Percentiles rank a stretch among this genome's conserved stretches.
Evolutionary conservation across 495 filamentous ascomycete genomes (phyloP).

Genomic region (Endocarpon pusillum): DNA sequence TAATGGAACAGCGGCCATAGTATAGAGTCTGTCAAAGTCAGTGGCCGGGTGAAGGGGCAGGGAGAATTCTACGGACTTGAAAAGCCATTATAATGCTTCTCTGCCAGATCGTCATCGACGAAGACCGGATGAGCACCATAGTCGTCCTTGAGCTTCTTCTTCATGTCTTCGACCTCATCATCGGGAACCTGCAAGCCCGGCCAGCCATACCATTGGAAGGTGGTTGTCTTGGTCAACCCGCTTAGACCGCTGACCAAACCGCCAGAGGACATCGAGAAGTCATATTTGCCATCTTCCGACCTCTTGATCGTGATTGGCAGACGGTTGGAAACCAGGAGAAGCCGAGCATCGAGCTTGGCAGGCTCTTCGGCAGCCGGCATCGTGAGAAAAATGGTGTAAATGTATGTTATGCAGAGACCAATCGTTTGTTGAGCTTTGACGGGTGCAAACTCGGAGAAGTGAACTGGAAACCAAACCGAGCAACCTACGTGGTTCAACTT

Average conservation of each 20-base stretch:
- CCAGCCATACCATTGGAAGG: slow-evolving; percentile 97
- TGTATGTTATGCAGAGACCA: too few species aligned
- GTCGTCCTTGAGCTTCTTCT: slow-evolving; percentile 50
- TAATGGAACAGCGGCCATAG: slow-evolving; percentile 97
- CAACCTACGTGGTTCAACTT: too few species aligned
- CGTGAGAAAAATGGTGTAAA: too few species aligned
- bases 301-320: slow-evolving; percentile 91
- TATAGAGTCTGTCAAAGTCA: slow-evolving; percentile 56
- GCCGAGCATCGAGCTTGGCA: slow-evolving; percentile 8
- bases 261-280: slow-evolving; percentile 88
- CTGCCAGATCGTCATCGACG: slow-evolving; percentile 60
- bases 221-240: slow-evolving; percentile 77
- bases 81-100: slow-evolving; percentile 75
- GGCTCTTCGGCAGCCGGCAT: slow-evolving; percentile 1
- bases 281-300: slow-evolving; percentile 64
- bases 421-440: too few species aligned
- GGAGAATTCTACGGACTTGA: slow-evolving; percentile 41
- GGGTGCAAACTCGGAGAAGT: too few species aligned
- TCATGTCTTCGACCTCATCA: slow-evolving; percentile 43
- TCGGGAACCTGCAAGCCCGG: slow-evolving; percentile 75
- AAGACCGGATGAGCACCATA: slow-evolving; percentile 63
- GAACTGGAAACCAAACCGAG: too few species aligned
- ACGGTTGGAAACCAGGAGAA: slow-evolving; percentile 84
- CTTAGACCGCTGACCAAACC: slow-evolving; percentile 83
- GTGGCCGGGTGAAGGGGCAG: not conserved